These are phyloP conservation scores for Willaertia magna DNA, from an alignment of 208 protist genomes.

Conservation along the genomic window DNA sequence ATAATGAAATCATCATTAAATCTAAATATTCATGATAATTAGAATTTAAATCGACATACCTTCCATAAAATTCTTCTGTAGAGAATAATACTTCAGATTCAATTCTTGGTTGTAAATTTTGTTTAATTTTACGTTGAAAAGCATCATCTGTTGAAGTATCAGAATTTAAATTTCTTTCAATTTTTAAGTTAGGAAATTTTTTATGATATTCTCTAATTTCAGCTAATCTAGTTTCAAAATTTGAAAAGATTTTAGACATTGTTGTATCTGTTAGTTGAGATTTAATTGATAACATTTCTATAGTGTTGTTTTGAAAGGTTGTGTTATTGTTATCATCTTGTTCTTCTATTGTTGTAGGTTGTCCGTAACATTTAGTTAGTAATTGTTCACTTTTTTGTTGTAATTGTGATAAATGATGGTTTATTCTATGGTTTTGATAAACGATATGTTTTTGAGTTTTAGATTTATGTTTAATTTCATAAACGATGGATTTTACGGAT, in stretches of 20 bases:
- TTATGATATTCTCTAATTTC: conserved; percentile 35
- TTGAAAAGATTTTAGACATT: not conserved
- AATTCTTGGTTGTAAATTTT: not conserved
- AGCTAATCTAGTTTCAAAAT: not conserved
- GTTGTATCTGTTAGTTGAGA: not conserved
- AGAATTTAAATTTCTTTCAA: not conserved
- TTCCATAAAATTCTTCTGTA: conserved; percentile 26
- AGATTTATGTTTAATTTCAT: not conserved
- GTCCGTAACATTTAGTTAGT: not conserved
- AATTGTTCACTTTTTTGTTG: not conserved
- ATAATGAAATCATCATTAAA: too few species aligned
- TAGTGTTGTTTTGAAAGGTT: not conserved
- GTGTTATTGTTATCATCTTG: not conserved
- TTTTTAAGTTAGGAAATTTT: not conserved
- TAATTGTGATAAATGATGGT: not conserved
- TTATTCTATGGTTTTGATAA: conserved; percentile 1
- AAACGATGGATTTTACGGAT: not conserved
- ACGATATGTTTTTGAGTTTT: not conserved
- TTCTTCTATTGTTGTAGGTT: not conserved
- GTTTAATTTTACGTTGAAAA: conserved; percentile 3
- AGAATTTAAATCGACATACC: conserved; percentile 27
- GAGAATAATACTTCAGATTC: conserved; percentile 25
- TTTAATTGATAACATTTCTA: not conserved
- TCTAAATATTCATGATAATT: conserved; percentile 23
- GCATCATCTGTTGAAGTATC: not conserved